Evolutionary conservation across 805 yeast genomes (phyloP).

Genomic region (Teunomyces funiuensis): DNA sequence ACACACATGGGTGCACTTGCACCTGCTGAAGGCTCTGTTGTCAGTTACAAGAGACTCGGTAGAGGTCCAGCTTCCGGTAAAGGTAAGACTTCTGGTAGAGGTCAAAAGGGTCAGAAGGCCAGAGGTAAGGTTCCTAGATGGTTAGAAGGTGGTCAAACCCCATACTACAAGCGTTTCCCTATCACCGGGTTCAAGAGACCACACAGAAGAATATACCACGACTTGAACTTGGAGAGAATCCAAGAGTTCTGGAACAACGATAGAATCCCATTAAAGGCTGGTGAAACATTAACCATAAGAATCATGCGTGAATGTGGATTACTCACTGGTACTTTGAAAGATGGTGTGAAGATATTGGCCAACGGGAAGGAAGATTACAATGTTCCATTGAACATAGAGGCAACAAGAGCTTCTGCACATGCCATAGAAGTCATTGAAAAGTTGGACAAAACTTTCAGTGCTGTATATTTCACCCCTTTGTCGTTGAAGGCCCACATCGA

Average conservation of each 20-base stretch:
- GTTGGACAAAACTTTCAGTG: slow-evolving; percentile 71
- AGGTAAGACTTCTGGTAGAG: slow-evolving; percentile 96
- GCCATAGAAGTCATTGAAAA: slow-evolving; percentile 75
- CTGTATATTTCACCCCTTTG: slow-evolving; percentile 63
- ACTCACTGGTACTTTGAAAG: slow-evolving; percentile 65
- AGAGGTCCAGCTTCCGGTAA: slow-evolving; percentile 92
- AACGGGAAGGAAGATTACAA: slow-evolving; percentile 51
- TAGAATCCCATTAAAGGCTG: slow-evolving; percentile 56
- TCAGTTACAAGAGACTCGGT: slow-evolving; percentile 73
- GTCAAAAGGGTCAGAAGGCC: slow-evolving; percentile 98
- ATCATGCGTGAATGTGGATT: slow-evolving; percentile 75
- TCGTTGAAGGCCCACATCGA: slow-evolving; percentile 73
- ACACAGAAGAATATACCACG: slow-evolving; percentile 51
- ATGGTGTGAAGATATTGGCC: slow-evolving; percentile 82
- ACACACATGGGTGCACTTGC: slow-evolving; percentile 47
- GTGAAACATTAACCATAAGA: slow-evolving; percentile 70
- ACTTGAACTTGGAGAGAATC: slow-evolving; percentile 66
- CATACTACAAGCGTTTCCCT: slow-evolving; percentile 79
- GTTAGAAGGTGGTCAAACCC: slow-evolving; percentile 99
- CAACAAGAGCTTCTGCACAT: slow-evolving; percentile 71
- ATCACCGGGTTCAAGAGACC: slow-evolving; percentile 82
- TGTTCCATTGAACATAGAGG: slow-evolving; percentile 75
- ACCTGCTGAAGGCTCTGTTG: slow-evolving; percentile 64
- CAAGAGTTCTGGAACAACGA: slow-evolving; percentile 70
- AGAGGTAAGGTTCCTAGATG: slow-evolving; percentile 85